Base-by-base conservation (phyloP, 2,329 filamentous ascomycete species). In the Cladosporium sp. region DNA sequence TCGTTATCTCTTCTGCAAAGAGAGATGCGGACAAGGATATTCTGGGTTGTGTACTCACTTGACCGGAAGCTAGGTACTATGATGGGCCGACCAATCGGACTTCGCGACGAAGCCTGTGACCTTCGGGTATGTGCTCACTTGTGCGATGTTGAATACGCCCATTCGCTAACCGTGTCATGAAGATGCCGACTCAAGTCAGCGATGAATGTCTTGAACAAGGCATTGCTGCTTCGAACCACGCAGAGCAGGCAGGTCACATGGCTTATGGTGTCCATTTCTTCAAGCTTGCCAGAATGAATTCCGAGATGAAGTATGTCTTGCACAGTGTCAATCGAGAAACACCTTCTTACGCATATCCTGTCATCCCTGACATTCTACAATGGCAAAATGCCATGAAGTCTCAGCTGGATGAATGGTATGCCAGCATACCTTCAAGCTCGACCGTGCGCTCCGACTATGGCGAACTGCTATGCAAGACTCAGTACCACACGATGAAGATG, bases 11-110 rank as follows among this genome's bases (percentile, higher is more conserved):
- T 10, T 16, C 30, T 58, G 13, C 54, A 58, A 6, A 30, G 32
- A 16, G 54, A 58, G 25, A 58, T 58, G 54, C 34, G 54, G 34
- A 58, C 54, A 26, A 36, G 54, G 21, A 58, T 58, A 21, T 58
- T 58, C 18, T 34, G 28, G 54, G 34, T 36, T 5, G 54, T 58
- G 1, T 58, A 58, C 25, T 58, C 54, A 14, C 30, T 58, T 21
- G 54, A 58, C 32, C 18, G 54, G 21, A 58, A 58, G 7, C 8
- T 58, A 18, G 23, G 26, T 26, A 58, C 54, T 25, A 58, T 58
- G 54, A 58, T 58, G 54, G 54, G 54, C 1, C 54, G 54, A 10
- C 54, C 54, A 2, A 58, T 58, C 4, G 54, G 54, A 11, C 25
- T 58, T 4, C 28, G 54, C 8, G 54, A 58, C 54, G 54, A 58